A percentile compares a stretch with the other conserved stretches of the same genome.
These are phyloP conservation scores for Talaromyces sp. DNA, from an alignment of 2,329 filamentous ascomycete genomes.

Conservation along the genomic window DNA sequence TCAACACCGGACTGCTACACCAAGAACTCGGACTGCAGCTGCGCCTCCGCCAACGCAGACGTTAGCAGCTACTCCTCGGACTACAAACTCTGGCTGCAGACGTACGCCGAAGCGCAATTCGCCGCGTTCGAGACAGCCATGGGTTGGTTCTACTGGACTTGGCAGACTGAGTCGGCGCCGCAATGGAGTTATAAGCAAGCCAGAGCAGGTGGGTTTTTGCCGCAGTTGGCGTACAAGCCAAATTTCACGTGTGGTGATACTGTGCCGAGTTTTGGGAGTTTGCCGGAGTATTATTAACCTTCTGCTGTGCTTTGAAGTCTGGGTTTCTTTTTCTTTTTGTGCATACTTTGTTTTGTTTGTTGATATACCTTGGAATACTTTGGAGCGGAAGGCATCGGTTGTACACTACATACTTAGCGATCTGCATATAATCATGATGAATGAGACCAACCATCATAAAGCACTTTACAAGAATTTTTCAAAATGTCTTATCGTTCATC, in stretches of 20 bases:
- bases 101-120: slow-evolving; percentile 97
- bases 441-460: background rate
- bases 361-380: background rate
- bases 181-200: slow-evolving; percentile 71
- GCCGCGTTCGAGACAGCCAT: slow-evolving; percentile 84
- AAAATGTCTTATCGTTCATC: background rate
- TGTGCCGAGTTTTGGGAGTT: slow-evolving; percentile 45
- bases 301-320: too few relatives aligned
- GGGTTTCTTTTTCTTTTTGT: background rate
- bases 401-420: background rate
- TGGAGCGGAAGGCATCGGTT: background rate
- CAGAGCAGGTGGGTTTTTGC: slow-evolving; percentile 77
- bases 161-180: slow-evolving; percentile 79
- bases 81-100: slow-evolving; percentile 82
- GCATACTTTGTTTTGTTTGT: background rate
- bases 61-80: slow-evolving; percentile 61
- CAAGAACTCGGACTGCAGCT: slow-evolving; percentile 66
- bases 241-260: slow-evolving; percentile 63
- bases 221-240: slow-evolving; percentile 66
- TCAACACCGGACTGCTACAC: slow-evolving; percentile 67
- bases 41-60: slow-evolving; percentile 71
- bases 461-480: background rate
- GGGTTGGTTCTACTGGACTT: slow-evolving; percentile 99
- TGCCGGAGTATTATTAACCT: slow-evolving; percentile 44
- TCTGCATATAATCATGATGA: slow-evolving; percentile 1